A percentile compares a stretch with the other conserved stretches of the same genome.
These are phyloP conservation scores for Rhizopogon vesiculosus DNA, from an alignment of 768 basidiomycete genomes.

Conservation along the genomic window DNA sequence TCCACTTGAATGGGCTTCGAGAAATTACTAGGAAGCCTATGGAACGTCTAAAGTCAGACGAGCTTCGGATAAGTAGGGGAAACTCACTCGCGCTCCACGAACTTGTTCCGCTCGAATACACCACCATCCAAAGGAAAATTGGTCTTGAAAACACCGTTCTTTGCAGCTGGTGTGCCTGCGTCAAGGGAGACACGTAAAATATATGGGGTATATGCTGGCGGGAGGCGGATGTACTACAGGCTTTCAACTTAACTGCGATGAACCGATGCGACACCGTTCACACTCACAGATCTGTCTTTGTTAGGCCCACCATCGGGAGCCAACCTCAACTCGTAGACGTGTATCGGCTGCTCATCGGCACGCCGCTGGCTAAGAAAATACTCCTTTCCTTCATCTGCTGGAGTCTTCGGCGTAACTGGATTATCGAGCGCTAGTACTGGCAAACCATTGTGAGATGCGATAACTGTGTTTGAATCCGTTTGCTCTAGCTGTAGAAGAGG, in stretches of 20 bases:
- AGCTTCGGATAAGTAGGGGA: not conserved
- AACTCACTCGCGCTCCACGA: conserved; percentile 70
- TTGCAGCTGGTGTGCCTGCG: conserved; percentile 86
- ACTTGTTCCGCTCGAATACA: conserved; percentile 68
- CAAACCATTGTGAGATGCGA: not conserved
- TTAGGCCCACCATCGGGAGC: conserved; percentile 90
- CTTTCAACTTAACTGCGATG: conserved; percentile 5
- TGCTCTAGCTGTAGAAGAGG: not conserved
- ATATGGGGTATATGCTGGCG: conserved; percentile 86
- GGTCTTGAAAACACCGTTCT: conserved; percentile 90
- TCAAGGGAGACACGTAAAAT: conserved; percentile 88
- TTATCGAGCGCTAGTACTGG: not conserved
- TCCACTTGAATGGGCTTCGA: conserved; percentile 92
- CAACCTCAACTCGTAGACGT: conserved; percentile 82
- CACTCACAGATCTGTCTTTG: conserved; percentile 75
- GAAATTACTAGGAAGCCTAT: conserved; percentile 79
- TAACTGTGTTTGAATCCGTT: not conserved
- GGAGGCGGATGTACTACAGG: conserved; percentile 88
- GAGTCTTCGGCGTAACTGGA: conserved; percentile 72
- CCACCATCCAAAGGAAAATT: conserved; percentile 97
- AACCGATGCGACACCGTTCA: not conserved
- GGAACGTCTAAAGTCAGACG: not conserved
- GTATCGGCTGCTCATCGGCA: conserved; percentile 59
- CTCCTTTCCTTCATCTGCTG: conserved; percentile 87
- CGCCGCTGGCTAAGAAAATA: conserved; percentile 66